Percentiles rank a stretch among this genome's conserved stretches.
Evolutionary conservation across 164 flowering plant species (phyloP).

Genomic region (Taxillus chinensis): DNA sequence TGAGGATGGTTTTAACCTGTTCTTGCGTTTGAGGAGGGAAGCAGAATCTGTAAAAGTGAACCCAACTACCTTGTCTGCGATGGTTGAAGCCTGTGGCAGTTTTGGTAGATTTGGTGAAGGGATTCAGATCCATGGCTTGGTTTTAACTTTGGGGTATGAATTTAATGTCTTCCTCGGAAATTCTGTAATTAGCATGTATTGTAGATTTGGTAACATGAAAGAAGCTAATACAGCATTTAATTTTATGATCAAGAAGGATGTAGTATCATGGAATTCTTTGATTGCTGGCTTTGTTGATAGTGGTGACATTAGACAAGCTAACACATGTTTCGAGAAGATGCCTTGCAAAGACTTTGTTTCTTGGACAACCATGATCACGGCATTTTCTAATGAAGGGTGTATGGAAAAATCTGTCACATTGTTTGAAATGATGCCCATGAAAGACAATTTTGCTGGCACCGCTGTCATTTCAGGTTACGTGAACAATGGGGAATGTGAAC

Average conservation of each 20-base stretch:
- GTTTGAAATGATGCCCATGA: not conserved
- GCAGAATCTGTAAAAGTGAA: not conserved
- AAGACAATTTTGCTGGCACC: not conserved
- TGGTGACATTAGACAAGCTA: not conserved
- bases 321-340: not conserved
- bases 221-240: not conserved
- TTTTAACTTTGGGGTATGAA: not conserved
- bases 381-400: not conserved
- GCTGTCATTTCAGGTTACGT: slow-evolving; percentile 1
- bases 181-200: slow-evolving; percentile 1
- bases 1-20: not conserved
- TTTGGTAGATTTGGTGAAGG: not conserved
- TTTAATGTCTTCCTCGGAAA: not conserved
- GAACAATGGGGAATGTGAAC: not conserved
- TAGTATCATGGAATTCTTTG: slow-evolving; percentile 1
- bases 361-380: slow-evolving; percentile 4
- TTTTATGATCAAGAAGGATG: not conserved
- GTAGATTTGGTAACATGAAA: not conserved
- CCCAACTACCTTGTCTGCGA: not conserved
- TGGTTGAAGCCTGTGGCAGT: slow-evolving; percentile 3
- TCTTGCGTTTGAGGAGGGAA: not conserved
- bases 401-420: not conserved
- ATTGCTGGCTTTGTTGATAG: slow-evolving; percentile 1
- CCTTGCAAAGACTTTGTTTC: not conserved
- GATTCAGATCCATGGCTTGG: slow-evolving; percentile 3